Conservation (phyloP, 768 basidiomycete species). For the Boletus rufocinnamomeus region DNA sequence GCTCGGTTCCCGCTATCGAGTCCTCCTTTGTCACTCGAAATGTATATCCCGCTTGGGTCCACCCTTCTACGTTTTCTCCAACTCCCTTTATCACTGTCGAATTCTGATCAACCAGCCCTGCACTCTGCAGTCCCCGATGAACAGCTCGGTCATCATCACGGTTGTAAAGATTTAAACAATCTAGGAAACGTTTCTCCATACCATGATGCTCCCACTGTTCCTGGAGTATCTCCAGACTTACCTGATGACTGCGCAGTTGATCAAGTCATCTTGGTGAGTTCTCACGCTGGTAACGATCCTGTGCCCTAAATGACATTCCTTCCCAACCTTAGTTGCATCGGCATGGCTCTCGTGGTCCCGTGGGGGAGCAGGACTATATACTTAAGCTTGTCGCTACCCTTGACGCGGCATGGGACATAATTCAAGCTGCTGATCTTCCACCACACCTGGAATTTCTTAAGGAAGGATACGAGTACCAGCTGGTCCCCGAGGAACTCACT, state of each 20-base stretch:
- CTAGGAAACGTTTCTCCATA: constrained; percentile 44
- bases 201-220: constrained; percentile 31
- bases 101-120: not conserved
- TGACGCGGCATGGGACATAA: constrained; percentile 19
- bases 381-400: constrained; percentile 36
- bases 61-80: constrained; percentile 18
- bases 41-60: constrained; percentile 22
- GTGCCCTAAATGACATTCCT: not conserved
- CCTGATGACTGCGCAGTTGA: constrained; percentile 43
- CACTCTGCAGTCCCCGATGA: not conserved
- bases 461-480: constrained; percentile 35
- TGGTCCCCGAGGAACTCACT: constrained; percentile 40
- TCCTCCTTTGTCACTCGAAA: not conserved
- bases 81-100: constrained; percentile 6
- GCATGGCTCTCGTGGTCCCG: constrained; percentile 44
- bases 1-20: not conserved
- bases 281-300: not conserved
- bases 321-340: constrained; percentile 37
- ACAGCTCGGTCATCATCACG: not conserved
- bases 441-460: constrained; percentile 38
- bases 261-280: constrained; percentile 41
- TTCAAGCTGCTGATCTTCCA: constrained; percentile 35
- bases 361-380: constrained; percentile 31
- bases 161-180: constrained; percentile 1
- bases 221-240: constrained; percentile 31